Evolutionary conservation across 2,329 filamentous ascomycete species (phyloP), one percentile per base, ranked within the genome.

Genomic region (Thermochaetoides dissita): DNA sequence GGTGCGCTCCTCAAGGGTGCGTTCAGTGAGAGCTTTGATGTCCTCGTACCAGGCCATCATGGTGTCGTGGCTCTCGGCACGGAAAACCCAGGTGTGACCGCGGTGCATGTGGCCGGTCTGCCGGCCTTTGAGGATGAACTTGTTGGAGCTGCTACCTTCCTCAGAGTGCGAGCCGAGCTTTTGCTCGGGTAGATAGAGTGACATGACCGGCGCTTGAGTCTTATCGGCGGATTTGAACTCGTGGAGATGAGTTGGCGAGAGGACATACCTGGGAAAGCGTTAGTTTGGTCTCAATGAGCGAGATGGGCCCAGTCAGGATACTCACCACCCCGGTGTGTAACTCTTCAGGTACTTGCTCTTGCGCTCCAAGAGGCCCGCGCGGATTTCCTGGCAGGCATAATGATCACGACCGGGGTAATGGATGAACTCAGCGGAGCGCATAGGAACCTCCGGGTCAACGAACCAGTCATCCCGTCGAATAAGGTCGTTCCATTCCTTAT

Each of bases 271-370:
- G 52, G n/a, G 10, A 4, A 30, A 32, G 8, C 10, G 38, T 51
- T 45, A 50, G 51, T 24, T 24, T 24, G 34, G 9, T 8, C 3
- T 35, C 7, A 35, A 35, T 12, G 35, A 24, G 7, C 7, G 30
- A 30, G 12, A 10, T 8, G 9, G 28, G 28, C n/a, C 30, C 9
- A 30, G 10, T 24, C 17, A 24, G 56, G 37, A 34, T 24, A 66
- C 80, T 63, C 68, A 89, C 88, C 89, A 96, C 57, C 89, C 89
- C 28, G 87, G 84, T 7, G 88, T 91, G 61, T 95, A 95, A 60
- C 88, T 95, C 68, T 95, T 96, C 47, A 98, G 67, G 57, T 96
- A 98, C 59, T 96, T 98, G 73, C 87, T 94, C 77, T 96, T 96
- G 51, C 91, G 81, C 67, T 98, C 91, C 32, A 98, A 68, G 63